Percentiles rank a stretch among this genome's conserved stretches.
These are phyloP conservation scores for Hanseniaspora thailandica DNA, from an alignment of 805 yeast species.

Conservation along the genomic window DNA sequence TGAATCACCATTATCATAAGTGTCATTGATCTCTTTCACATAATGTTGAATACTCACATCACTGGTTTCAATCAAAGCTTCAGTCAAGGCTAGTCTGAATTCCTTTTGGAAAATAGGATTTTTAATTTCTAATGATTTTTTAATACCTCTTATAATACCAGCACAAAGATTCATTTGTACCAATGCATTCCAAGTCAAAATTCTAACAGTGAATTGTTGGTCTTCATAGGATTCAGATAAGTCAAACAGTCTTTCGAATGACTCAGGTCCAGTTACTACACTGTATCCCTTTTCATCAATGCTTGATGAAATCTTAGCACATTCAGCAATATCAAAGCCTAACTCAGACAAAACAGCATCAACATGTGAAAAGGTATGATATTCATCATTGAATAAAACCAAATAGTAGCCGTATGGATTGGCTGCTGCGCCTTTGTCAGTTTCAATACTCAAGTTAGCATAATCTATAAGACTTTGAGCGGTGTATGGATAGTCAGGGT, in stretches of 20 bases:
- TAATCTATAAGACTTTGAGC: neutral
- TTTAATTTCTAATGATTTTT: conserved; percentile 32
- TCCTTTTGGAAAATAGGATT: conserved; percentile 30
- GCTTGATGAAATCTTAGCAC: neutral
- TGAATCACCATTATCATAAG: neutral
- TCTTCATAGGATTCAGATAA: neutral
- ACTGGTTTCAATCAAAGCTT: neutral
- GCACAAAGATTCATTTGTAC: conserved; percentile 8
- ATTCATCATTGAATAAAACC: conserved; percentile 70
- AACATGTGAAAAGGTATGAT: conserved; percentile 50
- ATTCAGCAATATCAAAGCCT: neutral
- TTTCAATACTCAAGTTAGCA: neutral
- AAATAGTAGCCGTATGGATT: conserved; percentile 34
- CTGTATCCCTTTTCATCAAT: conserved; percentile 3
- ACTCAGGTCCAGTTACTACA: neutral
- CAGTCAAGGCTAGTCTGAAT: conserved; percentile 31
- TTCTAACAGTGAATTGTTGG: conserved; percentile 1
- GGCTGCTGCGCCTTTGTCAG: neutral
- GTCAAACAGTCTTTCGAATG: neutral
- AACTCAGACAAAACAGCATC: conserved; percentile 31
- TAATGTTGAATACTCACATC: neutral
- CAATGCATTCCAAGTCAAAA: conserved; percentile 1
- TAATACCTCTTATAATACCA: conserved; percentile 41
- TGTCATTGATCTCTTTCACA: neutral
- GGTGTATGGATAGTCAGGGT: no score